phyloP scores from a whole-genome alignment of 192 early-diverging fungal species.

The Coemansia furcata region DNA sequence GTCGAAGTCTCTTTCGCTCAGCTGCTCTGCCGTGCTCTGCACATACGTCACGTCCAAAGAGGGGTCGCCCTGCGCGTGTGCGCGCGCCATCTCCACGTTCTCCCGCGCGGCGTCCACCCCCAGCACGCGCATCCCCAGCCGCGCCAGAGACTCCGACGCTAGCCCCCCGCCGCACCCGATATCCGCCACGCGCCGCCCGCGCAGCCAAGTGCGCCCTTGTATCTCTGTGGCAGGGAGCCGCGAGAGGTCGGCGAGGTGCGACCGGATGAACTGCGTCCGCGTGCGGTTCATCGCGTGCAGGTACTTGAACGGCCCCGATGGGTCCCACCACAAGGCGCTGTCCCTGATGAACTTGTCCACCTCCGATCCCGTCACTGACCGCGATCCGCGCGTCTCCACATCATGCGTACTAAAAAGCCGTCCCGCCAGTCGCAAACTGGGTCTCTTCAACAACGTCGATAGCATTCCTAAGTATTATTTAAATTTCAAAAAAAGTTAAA shows the following conservation, averaged over 20 bases:
- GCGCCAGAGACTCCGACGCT: slow-evolving; percentile 78
- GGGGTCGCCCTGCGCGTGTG: slow-evolving; percentile 72
- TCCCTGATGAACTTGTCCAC: slow-evolving; percentile 28
- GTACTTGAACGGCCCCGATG: slow-evolving; percentile 79
- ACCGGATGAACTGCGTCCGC: slow-evolving; percentile 74
- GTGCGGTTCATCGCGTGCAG: slow-evolving; percentile 74
- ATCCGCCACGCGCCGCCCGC: slow-evolving; percentile 68
- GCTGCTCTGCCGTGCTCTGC: slow-evolving; percentile 56
- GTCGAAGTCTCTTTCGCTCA: slow-evolving; percentile 62
- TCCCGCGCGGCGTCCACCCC: slow-evolving; percentile 86
- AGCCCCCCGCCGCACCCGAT: slow-evolving; percentile 95
- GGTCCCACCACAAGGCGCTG: slow-evolving; percentile 84
- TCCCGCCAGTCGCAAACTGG: too few species aligned
- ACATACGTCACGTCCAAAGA: slow-evolving; percentile 54
- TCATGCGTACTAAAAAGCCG: not conserved
- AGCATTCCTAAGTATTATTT: too few species aligned
- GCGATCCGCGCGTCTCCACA: not conserved
- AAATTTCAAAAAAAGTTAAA: too few species aligned
- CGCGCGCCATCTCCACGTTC: slow-evolving; percentile 75
- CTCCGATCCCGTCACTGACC: slow-evolving; percentile 16
- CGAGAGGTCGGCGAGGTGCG: slow-evolving; percentile 35
- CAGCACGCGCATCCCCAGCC: slow-evolving; percentile 68
- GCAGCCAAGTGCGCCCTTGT: not conserved
- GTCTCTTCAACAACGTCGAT: too few species aligned
- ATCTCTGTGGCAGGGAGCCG: not conserved